Evolutionary conservation across 345 rosid species (phyloP), one percentile per base, ranked within the genome.

Genomic region (Gynandropsis gynandra): DNA sequence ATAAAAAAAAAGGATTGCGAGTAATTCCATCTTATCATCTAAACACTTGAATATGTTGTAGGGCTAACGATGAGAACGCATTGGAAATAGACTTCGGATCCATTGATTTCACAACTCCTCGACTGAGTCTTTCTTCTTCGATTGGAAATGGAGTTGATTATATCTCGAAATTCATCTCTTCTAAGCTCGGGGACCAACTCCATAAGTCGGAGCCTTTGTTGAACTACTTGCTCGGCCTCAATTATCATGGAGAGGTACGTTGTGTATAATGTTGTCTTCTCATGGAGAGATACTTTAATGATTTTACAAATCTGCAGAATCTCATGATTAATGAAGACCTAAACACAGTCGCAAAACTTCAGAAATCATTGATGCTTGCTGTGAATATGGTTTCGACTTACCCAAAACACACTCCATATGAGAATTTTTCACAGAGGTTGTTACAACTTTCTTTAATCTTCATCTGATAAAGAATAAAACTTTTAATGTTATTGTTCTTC

Each of bases 181-280:
- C 81, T 13, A 79, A 73, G 73, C 70, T 87, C 32, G 62, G 52
- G 36, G 75, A 70, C 31, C 59, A 72, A 61, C 53, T 63, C 2
- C 44, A 69, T 7, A 48, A 39, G 18, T 63, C 73, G 8, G 72
- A 65, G 52, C 76, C 74, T 27, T 58, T 92, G 31, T 56, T 92
- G 41, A 76, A 85, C 62, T 85, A 80, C 66, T 58, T 92, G 34
- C 71, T 66, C 40, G 59, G 17, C 55, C 86, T 92, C 40, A 77
- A 76, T 40, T 76, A 76, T 73, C 89, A 80, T 5, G 98, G 82
- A 66, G 83, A 85, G 87, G 98, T 92, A n/a, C n/a, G n/a, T n/a
- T n/a, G n/a, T n/a, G n/a, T n/a, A n/a, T n/a, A n/a, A n/a, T n/a
- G n/a, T n/a, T n/a, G n/a, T n/a, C n/a, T n/a, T n/a, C n/a, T n/a